phyloP scores from a whole-genome alignment of 805 yeast genomes.

The Nakazawaea pomicola region DNA sequence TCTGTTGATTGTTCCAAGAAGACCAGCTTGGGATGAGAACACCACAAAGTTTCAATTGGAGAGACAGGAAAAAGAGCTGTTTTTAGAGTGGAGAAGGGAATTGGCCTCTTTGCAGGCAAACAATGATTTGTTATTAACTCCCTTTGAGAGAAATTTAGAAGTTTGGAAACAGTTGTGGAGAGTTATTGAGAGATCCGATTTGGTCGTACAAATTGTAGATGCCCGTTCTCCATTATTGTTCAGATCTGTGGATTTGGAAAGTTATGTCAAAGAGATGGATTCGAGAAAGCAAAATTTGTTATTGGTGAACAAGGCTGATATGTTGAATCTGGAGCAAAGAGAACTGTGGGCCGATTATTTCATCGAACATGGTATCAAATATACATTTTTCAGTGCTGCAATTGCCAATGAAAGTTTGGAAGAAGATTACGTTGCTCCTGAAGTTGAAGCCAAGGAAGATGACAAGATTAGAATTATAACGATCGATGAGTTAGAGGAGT shows the following conservation, averaged over 20 bases:
- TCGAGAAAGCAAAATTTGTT: slow-evolving; percentile 74
- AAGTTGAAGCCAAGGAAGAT: slow-evolving; percentile 25
- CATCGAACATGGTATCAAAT: slow-evolving; percentile 59
- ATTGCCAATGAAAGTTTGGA: slow-evolving; percentile 75
- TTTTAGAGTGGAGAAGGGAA: slow-evolving; percentile 90
- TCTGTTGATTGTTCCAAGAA: slow-evolving; percentile 80
- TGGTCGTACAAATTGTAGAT: slow-evolving; percentile 95
- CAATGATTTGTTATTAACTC: slow-evolving; percentile 83
- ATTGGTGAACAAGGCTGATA: slow-evolving; percentile 90
- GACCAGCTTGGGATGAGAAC: slow-evolving; percentile 78
- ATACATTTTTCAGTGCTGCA: slow-evolving; percentile 90
- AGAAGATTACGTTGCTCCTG: slow-evolving; percentile 44
- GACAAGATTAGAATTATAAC: slow-evolving; percentile 65
- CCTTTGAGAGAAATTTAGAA: slow-evolving; percentile 94
- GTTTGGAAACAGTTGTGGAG: slow-evolving; percentile 99
- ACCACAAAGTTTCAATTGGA: slow-evolving; percentile 77
- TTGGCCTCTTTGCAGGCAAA: slow-evolving; percentile 81
- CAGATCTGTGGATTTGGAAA: slow-evolving; percentile 79
- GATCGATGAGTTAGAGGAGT: slow-evolving; percentile 78
- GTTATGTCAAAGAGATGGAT: slow-evolving; percentile 72
- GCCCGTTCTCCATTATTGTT: slow-evolving; percentile 91
- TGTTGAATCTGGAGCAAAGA: slow-evolving; percentile 74
- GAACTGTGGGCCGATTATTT: slow-evolving; percentile 85
- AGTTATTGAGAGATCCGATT: slow-evolving; percentile 90
- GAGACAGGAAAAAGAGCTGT: slow-evolving; percentile 83